Conservation (phyloP, 176 grass and related monocot species). For the Eleusine indica region DNA sequence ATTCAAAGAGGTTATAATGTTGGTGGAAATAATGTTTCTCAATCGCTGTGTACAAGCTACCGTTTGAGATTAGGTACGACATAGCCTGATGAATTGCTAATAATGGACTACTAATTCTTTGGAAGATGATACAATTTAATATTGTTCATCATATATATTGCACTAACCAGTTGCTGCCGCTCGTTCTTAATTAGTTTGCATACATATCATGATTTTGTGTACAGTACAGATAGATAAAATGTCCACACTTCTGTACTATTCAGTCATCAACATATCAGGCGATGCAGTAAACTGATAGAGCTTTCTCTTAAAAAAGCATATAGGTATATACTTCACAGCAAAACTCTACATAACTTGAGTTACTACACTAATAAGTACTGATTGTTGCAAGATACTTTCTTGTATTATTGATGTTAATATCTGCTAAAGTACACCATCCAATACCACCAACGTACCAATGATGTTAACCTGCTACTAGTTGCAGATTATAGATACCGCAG, state of each 20-base stretch:
- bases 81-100: not conserved
- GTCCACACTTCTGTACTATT: not conserved
- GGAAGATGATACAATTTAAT: not conserved
- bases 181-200: too few species aligned
- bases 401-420: not conserved
- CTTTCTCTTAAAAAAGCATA: not conserved
- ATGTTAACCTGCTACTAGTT: not conserved
- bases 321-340: not conserved
- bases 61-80: not conserved
- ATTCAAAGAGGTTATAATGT: conserved; percentile 21
- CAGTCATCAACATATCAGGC: not conserved
- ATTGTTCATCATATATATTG: not conserved
- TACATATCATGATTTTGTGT: not conserved
- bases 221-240: not conserved
- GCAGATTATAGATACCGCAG: not conserved
- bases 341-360: not conserved
- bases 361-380: not conserved
- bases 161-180: not conserved
- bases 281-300: not conserved
- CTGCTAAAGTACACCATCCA: not conserved
- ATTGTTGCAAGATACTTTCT: not conserved
- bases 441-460: not conserved
- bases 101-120: not conserved
- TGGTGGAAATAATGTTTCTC: not conserved
- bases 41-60: not conserved